Percentiles rank a stretch among this genome's conserved stretches.
Evolutionary conservation across 108 stramenopile genomes (phyloP).

Genomic region (Conticribra weissflogii): DNA sequence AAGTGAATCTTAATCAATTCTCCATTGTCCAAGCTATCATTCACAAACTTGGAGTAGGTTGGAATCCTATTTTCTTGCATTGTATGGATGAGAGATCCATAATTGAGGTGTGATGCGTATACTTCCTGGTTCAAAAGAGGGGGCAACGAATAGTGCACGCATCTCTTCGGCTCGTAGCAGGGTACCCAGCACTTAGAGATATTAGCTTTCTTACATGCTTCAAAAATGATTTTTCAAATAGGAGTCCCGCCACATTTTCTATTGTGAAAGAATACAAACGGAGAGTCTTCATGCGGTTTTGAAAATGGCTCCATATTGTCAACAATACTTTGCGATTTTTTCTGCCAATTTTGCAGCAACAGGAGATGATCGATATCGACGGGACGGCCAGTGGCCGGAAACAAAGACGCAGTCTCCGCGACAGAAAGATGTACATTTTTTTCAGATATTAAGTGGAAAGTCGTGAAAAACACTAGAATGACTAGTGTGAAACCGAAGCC

Average conservation of each 20-base stretch:
- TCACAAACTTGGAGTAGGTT: neutral
- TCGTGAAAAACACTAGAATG: no score
- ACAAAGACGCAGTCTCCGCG: no score
- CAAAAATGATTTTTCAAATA: constrained; percentile 1
- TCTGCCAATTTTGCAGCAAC: constrained; percentile 1
- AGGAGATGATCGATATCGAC: no score
- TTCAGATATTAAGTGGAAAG: no score
- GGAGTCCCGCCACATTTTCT: constrained; percentile 16
- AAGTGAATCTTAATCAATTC: neutral
- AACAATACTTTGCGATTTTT: neutral
- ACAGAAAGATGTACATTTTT: no score
- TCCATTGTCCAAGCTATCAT: neutral
- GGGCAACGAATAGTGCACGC: constrained; percentile 1
- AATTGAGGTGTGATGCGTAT: constrained; percentile 23
- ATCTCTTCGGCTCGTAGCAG: neutral
- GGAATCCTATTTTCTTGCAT: neutral
- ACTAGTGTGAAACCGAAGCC: no score
- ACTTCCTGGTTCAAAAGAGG: neutral
- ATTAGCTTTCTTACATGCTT: neutral
- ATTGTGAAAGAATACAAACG: constrained; percentile 18
- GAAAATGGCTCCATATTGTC: neutral
- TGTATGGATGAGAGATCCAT: neutral
- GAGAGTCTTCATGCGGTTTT: neutral
- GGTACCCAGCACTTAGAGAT: constrained; percentile 8
- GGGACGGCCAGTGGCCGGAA: no score